These are phyloP conservation scores for Metschnikowia shivogae DNA, from an alignment of 805 yeast species.

Conservation along the genomic window DNA sequence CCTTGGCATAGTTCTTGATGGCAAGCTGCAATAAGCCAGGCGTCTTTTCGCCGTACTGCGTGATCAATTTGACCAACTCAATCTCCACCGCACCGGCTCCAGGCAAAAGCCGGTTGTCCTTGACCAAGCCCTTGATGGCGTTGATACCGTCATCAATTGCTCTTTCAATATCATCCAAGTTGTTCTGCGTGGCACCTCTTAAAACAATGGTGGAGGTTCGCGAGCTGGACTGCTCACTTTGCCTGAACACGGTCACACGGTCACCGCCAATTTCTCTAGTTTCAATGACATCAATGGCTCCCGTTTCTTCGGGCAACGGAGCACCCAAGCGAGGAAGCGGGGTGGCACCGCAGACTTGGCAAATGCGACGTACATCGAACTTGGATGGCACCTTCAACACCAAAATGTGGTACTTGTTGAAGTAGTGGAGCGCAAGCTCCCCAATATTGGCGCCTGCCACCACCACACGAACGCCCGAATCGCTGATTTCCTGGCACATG, in stretches of 20 bases:
- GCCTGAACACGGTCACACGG: slow-evolving; percentile 90
- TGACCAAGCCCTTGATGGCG: slow-evolving; percentile 82
- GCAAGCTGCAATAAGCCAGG: slow-evolving; percentile 93
- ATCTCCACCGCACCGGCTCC: slow-evolving; percentile 97
- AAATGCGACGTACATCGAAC: slow-evolving; percentile 88
- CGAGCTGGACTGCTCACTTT: slow-evolving; percentile 56
- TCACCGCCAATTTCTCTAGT: slow-evolving; percentile 96
- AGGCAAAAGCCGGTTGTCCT: slow-evolving; percentile 73
- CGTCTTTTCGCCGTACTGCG: slow-evolving; percentile 85
- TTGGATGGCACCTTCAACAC: slow-evolving; percentile 89
- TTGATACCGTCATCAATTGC: slow-evolving; percentile 97
- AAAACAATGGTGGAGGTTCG: slow-evolving; percentile 86
- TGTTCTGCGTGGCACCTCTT: slow-evolving; percentile 95
- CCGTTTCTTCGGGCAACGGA: slow-evolving; percentile 93
- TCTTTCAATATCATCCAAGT: slow-evolving; percentile 90
- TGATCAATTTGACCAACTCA: slow-evolving; percentile 74
- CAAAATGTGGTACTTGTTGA: slow-evolving; percentile 79
- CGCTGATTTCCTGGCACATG: slow-evolving; percentile 75
- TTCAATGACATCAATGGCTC: slow-evolving; percentile 80
- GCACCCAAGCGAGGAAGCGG: slow-evolving; percentile 93
- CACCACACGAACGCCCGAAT: slow-evolving; percentile 81
- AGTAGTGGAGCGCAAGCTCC: slow-evolving; percentile 86
- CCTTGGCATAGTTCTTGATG: slow-evolving; percentile 88
- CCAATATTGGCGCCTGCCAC: slow-evolving; percentile 95
- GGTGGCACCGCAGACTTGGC: slow-evolving; percentile 96